Evolutionary conservation across 768 basidiomycete species (phyloP).

Genomic region (Butyriboletus loyo): DNA sequence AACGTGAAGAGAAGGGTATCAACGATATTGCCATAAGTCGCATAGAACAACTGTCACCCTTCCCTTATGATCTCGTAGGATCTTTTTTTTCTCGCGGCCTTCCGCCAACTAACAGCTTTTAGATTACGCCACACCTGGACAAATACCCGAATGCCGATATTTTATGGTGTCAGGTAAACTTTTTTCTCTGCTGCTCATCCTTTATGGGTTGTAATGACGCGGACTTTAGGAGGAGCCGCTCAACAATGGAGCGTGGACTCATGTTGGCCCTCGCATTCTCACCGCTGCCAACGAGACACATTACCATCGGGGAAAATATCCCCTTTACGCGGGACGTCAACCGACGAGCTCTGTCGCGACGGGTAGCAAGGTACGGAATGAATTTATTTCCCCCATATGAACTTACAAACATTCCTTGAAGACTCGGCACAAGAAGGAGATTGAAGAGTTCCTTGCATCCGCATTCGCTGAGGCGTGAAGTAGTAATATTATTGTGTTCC

Average conservation of each 20-base stretch:
- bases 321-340: slow-evolving; percentile 87
- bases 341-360: slow-evolving; percentile 92
- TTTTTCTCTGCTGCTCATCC: neutral
- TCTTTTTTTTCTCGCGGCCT: neutral
- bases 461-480: slow-evolving; percentile 46
- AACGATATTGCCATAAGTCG: slow-evolving; percentile 93
- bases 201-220: neutral
- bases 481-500: neutral
- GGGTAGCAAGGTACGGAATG: slow-evolving; percentile 70
- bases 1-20: slow-evolving; percentile 87
- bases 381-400: neutral
- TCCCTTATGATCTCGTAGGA: slow-evolving; percentile 91
- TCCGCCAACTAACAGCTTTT: slow-evolving; percentile 8
- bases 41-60: slow-evolving; percentile 92
- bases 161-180: slow-evolving; percentile 80
- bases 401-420: slow-evolving; percentile 25
- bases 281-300: slow-evolving; percentile 90
- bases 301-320: slow-evolving; percentile 89
- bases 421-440: slow-evolving; percentile 88
- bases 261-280: slow-evolving; percentile 88
- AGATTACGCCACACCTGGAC: slow-evolving; percentile 93
- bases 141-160: slow-evolving; percentile 93
- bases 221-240: slow-evolving; percentile 78
- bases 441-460: slow-evolving; percentile 64
- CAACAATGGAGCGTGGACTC: slow-evolving; percentile 97